Conservation (phyloP, 768 basidiomycete genomes). For the Russula brevipes region DNA sequence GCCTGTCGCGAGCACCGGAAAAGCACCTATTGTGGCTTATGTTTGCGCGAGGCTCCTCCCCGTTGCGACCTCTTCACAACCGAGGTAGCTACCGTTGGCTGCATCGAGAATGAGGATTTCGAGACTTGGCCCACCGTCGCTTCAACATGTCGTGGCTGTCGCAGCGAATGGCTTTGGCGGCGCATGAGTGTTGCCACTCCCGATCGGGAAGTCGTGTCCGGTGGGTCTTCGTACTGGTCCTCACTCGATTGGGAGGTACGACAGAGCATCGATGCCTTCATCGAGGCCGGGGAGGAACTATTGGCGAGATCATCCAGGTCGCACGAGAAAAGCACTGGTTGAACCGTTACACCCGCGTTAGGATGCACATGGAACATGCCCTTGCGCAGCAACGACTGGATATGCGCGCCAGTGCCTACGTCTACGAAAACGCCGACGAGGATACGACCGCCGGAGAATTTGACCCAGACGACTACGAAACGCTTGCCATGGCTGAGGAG, state of each 20-base stretch:
- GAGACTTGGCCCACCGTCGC: conserved; percentile 60
- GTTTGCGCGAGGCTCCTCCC: conserved; percentile 56
- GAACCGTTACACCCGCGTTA: conserved; percentile 55
- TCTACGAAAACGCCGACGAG: conserved; percentile 33
- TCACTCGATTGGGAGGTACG: conserved; percentile 61
- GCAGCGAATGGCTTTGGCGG: conserved; percentile 61
- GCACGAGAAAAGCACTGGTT: conserved; percentile 73
- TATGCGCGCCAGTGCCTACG: conserved; percentile 34
- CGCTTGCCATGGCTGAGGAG: conserved; percentile 43
- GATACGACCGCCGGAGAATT: conserved; percentile 18
- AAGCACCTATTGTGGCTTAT: conserved; percentile 59
- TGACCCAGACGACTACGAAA: conserved; percentile 26
- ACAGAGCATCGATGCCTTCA: conserved; percentile 61
- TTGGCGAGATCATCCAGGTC: conserved; percentile 53
- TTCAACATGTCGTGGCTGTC: conserved; percentile 63
- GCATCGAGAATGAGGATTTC: conserved; percentile 68
- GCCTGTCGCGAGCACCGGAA: conserved; percentile 64
- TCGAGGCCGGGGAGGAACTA: conserved; percentile 69
- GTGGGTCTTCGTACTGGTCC: conserved; percentile 29
- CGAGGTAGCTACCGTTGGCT: conserved; percentile 37
- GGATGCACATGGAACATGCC: conserved; percentile 62
- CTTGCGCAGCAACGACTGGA: conserved; percentile 48
- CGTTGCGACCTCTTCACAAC: conserved; percentile 32
- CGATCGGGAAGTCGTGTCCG: conserved; percentile 57
- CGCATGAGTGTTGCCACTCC: conserved; percentile 43